phyloP scores from a whole-genome alignment of 2,329 filamentous ascomycete genomes.

The Elsinoe fawcettii region DNA sequence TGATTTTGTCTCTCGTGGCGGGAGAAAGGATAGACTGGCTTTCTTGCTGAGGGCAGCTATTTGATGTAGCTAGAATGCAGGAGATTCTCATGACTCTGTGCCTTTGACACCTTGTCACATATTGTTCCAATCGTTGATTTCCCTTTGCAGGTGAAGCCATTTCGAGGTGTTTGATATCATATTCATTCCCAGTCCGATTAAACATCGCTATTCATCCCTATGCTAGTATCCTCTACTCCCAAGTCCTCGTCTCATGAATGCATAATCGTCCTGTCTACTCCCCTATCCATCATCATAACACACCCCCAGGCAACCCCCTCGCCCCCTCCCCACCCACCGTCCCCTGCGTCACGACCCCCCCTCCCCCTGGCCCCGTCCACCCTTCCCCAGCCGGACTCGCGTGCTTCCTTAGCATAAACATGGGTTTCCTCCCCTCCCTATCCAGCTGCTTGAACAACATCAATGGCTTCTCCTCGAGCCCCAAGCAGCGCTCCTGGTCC shows the following conservation, averaged over 20 bases:
- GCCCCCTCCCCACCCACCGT: constrained; percentile 7
- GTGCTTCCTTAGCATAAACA: constrained; percentile 88
- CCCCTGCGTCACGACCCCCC: constrained; percentile 1
- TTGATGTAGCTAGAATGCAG: constrained; percentile 7
- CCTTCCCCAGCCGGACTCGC: constrained; percentile 45
- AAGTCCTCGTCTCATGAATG: not conserved
- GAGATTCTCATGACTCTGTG: not conserved
- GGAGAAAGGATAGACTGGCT: constrained; percentile 3
- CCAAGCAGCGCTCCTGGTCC: constrained; percentile 92
- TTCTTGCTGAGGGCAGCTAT: not conserved
- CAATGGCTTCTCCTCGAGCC: constrained; percentile 84
- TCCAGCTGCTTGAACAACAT: constrained; percentile 97
- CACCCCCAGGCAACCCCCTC: constrained; percentile 19
- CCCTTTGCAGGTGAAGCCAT: not conserved
- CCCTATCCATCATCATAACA: constrained; percentile 11
- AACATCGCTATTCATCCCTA: not conserved
- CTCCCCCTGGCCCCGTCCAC: constrained; percentile 19
- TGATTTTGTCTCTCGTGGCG: not conserved
- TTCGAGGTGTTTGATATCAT: too few species aligned
- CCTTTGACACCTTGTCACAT: not conserved
- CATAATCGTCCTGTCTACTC: not conserved
- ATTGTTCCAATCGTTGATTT: too few species aligned
- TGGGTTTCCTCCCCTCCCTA: constrained; percentile 93
- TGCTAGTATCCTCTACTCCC: not conserved
- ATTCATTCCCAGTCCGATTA: too few species aligned